phyloP scores from a whole-genome alignment of 2,329 filamentous ascomycete species.

The Mycogone perniciosa region DNA sequence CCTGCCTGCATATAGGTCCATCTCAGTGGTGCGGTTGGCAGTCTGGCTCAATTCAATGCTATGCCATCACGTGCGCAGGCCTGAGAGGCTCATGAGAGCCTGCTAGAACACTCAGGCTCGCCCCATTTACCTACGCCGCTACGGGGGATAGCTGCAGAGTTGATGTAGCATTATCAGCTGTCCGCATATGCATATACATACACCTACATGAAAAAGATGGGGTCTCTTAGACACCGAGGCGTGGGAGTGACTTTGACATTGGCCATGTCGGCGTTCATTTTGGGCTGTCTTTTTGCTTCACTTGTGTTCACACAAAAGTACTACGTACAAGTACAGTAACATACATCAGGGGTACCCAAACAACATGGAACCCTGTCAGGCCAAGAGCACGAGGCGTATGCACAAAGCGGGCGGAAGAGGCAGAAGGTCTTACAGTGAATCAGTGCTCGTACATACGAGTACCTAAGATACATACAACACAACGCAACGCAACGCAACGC shows the following conservation, averaged over 20 bases:
- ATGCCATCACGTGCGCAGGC: too few relatives aligned
- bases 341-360: background rate
- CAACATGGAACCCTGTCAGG: background rate
- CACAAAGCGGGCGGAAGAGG: too few relatives aligned
- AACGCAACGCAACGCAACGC: too few relatives aligned
- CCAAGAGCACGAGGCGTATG: background rate
- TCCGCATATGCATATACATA: slow-evolving; percentile 1
- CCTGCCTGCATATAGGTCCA: too few relatives aligned
- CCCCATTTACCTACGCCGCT: background rate
- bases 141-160: background rate
- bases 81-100: too few relatives aligned
- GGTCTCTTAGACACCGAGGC: background rate
- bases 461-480: too few relatives aligned
- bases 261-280: too few relatives aligned
- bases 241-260: background rate
- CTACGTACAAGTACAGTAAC: background rate
- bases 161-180: background rate
- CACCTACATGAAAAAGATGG: slow-evolving; percentile 1
- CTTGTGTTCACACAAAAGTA: background rate
- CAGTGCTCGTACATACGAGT: too few relatives aligned
- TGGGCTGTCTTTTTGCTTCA: too few relatives aligned
- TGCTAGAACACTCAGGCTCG: background rate
- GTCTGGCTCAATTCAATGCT: too few relatives aligned
- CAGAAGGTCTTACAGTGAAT: too few relatives aligned
- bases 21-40: too few relatives aligned